Evolutionary conservation across 2,329 filamentous ascomycete species (phyloP), one percentile per base, ranked within the genome.

Genomic region (Neoscytalidium dimidiatum): DNA sequence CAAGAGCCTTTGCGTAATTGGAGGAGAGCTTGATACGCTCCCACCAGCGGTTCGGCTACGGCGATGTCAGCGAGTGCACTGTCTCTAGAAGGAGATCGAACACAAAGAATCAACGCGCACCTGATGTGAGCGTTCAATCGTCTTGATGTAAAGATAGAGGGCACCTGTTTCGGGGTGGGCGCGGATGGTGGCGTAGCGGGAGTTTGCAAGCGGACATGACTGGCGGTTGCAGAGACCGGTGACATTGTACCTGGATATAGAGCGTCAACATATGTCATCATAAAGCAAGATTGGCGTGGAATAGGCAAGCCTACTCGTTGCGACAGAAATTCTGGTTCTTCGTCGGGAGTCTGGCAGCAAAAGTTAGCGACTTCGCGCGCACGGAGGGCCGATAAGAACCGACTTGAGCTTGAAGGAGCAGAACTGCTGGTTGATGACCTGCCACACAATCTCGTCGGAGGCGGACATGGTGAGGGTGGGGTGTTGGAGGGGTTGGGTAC

Each of bases 141-240:
- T 95, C 83, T 97, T 98, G 85, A 97, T 96, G 85, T 96, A 98
- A 65, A 98, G 89, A 81, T 97, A 98, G 68, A 98, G 85, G 8
- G 88, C 88, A 68, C 92, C 91, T 62, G 92, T 94, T 67, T 89
- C 82, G 7, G 93, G 90, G 73, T 96, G 88, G 62, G 91, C 87
- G 69, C 94, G 90, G 67, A 98, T 88, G 8, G 94, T 98, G 67
- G 94, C 94, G 84, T 98, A 97, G 67, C 93, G 88, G 43, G 89
- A 92, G 82, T 97, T 97, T 70, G 94, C 92, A 65, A 97, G 87
- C 2, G 94, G 93, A 76, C 94, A 97, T 62, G 91, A 92, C 78
- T 97, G 92, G 66, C 92, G 86, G 75, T 92, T 93, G 81, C 92
- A 95, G 68, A 94, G 86, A 64, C 92, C 90, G 13, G 87, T 91